Evolutionary conservation across 2,329 filamentous ascomycete genomes (phyloP).

Genomic region (Cordyceps farinosa): DNA sequence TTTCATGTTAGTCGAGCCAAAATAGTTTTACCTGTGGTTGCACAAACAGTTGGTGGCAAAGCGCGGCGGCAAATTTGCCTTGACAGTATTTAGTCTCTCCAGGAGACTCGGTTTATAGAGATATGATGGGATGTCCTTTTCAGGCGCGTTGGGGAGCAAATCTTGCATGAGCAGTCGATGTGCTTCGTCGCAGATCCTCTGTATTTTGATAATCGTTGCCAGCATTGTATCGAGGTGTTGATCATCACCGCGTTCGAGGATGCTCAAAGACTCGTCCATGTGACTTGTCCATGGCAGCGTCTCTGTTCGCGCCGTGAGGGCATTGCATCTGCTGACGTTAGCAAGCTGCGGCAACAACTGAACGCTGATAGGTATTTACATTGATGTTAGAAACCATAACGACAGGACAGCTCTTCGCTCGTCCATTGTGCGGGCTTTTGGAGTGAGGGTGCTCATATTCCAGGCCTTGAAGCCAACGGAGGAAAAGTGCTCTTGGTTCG

Average conservation of each 20-base stretch:
- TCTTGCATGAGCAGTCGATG: constrained; percentile 31
- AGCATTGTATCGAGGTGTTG: constrained; percentile 48
- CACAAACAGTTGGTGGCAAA: constrained; percentile 29
- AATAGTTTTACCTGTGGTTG: not conserved
- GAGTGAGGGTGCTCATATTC: constrained; percentile 27
- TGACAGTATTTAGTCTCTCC: constrained; percentile 27
- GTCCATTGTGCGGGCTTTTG: constrained; percentile 42
- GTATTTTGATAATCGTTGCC: constrained; percentile 32
- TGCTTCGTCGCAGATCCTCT: constrained; percentile 40
- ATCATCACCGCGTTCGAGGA: constrained; percentile 44
- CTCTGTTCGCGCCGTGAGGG: constrained; percentile 46
- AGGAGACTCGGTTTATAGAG: constrained; percentile 32
- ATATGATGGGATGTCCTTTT: constrained; percentile 29
- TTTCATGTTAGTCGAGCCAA: not conserved
- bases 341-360: not conserved
- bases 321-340: constrained; percentile 29
- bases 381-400: constrained; percentile 40
- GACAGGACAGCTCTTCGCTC: constrained; percentile 48
- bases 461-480: constrained; percentile 36
- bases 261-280: constrained; percentile 53
- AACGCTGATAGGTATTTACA: constrained; percentile 25
- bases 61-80: constrained; percentile 20
- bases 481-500: constrained; percentile 35
- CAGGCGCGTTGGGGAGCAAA: constrained; percentile 25
- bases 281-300: constrained; percentile 54